These are phyloP conservation scores for Xylaria intraflava DNA, from an alignment of 495 filamentous ascomycete species.

Conservation along the genomic window DNA sequence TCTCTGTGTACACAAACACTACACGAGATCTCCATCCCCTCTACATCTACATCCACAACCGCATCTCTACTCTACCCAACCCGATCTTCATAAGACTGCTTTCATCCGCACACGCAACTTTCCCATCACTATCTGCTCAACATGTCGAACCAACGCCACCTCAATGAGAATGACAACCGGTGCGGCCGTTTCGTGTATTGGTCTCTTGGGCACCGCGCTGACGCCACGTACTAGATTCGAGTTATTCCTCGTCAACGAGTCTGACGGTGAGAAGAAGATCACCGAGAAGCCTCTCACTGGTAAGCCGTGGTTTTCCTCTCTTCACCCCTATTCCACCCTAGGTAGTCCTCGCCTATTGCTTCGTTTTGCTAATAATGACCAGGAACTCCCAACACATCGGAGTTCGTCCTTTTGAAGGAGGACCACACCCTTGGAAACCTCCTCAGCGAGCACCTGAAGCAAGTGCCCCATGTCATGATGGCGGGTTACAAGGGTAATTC, in stretches of 20 bases:
- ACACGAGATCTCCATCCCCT: background rate
- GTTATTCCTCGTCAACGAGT: slow-evolving; percentile 65
- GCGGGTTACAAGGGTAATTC: slow-evolving; percentile 73
- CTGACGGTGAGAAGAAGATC: slow-evolving; percentile 86
- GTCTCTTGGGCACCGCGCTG: background rate
- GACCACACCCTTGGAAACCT: slow-evolving; percentile 95
- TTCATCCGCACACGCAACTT: background rate
- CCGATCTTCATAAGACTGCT: background rate
- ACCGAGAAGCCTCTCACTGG: slow-evolving; percentile 78
- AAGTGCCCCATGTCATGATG: slow-evolving; percentile 72
- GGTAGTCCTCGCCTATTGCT: background rate
- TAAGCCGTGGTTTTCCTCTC: slow-evolving; percentile 35
- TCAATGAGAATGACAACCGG: slow-evolving; percentile 8
- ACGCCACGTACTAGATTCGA: slow-evolving; percentile 60
- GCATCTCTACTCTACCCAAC: background rate
- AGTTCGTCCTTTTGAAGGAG: slow-evolving; percentile 93
- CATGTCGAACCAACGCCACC: slow-evolving; percentile 12
- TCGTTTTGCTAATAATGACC: slow-evolving; percentile 7
- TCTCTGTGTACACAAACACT: background rate
- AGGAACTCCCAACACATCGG: slow-evolving; percentile 79
- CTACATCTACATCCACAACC: background rate
- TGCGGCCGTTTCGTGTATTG: background rate
- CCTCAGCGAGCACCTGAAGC: slow-evolving; percentile 70
- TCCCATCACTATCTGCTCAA: background rate
- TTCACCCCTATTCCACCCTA: background rate